A percentile compares a stretch with the other conserved stretches of the same genome.
phyloP scores from a whole-genome alignment of 768 basidiomycete genomes.

The Tubosaeta sp. region DNA sequence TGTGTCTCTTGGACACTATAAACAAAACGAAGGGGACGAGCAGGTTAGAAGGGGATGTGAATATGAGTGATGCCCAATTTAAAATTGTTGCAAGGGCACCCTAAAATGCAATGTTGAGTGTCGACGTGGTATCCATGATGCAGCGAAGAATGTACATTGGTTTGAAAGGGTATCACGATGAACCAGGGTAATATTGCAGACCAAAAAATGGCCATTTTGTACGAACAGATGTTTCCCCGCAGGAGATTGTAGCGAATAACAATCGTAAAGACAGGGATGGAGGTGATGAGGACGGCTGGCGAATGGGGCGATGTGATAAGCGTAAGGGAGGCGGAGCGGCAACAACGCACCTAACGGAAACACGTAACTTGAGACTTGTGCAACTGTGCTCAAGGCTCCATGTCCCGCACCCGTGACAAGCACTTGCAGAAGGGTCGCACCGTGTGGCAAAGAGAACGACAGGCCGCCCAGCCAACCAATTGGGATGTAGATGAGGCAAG shows the following conservation, averaged over 20 bases:
- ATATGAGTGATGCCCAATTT: constrained; percentile 24
- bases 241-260: constrained; percentile 25
- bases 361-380: constrained; percentile 15
- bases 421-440: constrained; percentile 16
- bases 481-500: constrained; percentile 22
- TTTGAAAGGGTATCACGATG: constrained; percentile 23
- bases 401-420: constrained; percentile 6
- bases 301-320: background rate
- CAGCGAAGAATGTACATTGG: constrained; percentile 11
- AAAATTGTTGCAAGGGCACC: constrained; percentile 14
- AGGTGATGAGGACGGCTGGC: constrained; percentile 23
- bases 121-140: background rate
- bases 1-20: constrained; percentile 16
- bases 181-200: constrained; percentile 22
- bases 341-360: constrained; percentile 18
- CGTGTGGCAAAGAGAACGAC: constrained; percentile 6
- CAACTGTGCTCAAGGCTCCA: constrained; percentile 3
- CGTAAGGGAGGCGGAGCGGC: no score
- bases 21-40: constrained; percentile 21
- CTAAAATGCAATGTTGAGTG: constrained; percentile 2
- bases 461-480: constrained; percentile 21
- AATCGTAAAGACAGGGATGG: constrained; percentile 21
- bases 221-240: constrained; percentile 22
- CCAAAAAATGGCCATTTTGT: constrained; percentile 22
- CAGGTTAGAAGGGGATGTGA: constrained; percentile 21